Conservation (phyloP, 176 grass and related monocot species). For the Ensete ventricosum region DNA sequence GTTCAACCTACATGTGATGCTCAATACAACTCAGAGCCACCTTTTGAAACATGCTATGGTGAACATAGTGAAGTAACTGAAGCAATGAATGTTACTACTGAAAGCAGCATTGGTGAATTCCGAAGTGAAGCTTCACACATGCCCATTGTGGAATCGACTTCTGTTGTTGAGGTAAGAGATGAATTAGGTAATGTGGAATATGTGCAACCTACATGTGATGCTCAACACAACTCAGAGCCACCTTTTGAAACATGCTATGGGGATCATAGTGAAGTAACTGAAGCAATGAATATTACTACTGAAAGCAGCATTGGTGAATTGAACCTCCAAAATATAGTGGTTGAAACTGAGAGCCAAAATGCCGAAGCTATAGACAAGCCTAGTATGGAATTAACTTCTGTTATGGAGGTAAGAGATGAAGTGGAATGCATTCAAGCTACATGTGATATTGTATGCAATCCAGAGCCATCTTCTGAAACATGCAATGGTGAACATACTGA, state of each 20-base stretch:
- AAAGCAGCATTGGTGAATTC: neutral
- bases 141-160: neutral
- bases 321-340: neutral
- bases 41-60: neutral
- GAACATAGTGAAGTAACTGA: neutral
- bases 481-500: neutral
- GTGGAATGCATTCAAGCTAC: neutral
- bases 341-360: neutral
- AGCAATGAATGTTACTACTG: neutral
- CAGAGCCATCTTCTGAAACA: neutral
- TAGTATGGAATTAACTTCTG: neutral
- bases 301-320: neutral
- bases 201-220: neutral
- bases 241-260: neutral
- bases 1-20: neutral
- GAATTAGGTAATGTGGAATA: neutral
- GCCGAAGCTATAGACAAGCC: neutral
- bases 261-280: neutral
- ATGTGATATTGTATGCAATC: neutral
- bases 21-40: neutral
- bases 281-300: neutral
- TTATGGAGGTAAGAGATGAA: neutral
- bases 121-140: neutral
- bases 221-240: neutral
- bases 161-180: neutral